Percentiles rank a stretch among this genome's conserved stretches.
These are phyloP conservation scores for Cadophora sp. DNA, from an alignment of 2,329 filamentous ascomycete genomes.

Conservation along the genomic window DNA sequence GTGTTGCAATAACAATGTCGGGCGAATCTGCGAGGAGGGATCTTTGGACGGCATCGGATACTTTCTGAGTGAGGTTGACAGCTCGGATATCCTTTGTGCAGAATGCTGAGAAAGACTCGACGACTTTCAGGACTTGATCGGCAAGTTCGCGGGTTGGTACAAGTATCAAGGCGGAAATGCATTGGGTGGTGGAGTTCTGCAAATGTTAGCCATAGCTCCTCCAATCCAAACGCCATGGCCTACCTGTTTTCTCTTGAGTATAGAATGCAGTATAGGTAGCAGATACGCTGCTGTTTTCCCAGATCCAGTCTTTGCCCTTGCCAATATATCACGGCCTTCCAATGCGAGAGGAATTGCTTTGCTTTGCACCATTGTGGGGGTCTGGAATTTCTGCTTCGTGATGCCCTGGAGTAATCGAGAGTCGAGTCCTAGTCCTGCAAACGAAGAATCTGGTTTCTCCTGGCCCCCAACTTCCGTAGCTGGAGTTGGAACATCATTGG, in stretches of 20 bases:
- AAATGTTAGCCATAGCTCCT: conserved; percentile 28
- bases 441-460: conserved; percentile 55
- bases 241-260: conserved; percentile 79
- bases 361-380: conserved; percentile 87
- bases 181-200: conserved; percentile 57
- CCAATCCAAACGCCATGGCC: conserved; percentile 26
- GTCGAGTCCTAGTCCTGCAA: conserved; percentile 82
- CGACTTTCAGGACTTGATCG: conserved; percentile 83
- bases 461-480: conserved; percentile 42
- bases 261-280: conserved; percentile 83
- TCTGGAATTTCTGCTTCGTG: conserved; percentile 81
- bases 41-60: conserved; percentile 86
- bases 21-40: conserved; percentile 85
- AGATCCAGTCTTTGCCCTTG: conserved; percentile 92
- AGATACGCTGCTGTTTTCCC: conserved; percentile 98
- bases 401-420: conserved; percentile 85
- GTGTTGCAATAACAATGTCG: conserved; percentile 90
- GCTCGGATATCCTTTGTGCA: conserved; percentile 84
- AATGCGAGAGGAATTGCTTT: conserved; percentile 88
- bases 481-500: conserved; percentile 57
- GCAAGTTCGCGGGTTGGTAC: conserved; percentile 95
- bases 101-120: conserved; percentile 79
- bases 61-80: conserved; percentile 88
- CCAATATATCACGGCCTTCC: conserved; percentile 87
- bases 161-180: conserved; percentile 81